Percentiles rank a stretch among this genome's conserved stretches.
Evolutionary conservation across 2,329 filamentous ascomycete genomes (phyloP).

Genomic region (Orbilia ellipsospora): DNA sequence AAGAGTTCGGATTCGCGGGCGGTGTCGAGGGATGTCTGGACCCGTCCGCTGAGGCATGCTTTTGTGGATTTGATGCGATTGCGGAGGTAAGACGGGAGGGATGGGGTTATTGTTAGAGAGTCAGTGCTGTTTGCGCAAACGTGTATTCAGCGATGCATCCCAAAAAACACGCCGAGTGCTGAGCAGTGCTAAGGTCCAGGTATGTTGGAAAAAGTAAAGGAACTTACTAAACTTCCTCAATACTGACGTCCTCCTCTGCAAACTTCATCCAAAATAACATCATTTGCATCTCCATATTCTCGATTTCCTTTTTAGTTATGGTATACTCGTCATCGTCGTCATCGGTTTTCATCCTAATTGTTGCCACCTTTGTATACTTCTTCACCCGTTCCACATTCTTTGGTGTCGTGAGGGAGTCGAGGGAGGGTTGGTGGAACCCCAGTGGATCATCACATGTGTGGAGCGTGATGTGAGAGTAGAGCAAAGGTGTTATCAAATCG

Average conservation of each 20-base stretch:
- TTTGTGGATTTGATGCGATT: neutral
- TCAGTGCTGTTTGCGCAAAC: neutral
- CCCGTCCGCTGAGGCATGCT: neutral
- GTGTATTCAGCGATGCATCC: too few relatives aligned
- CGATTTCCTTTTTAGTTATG: neutral
- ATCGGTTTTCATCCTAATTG: neutral
- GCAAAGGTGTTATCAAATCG: neutral
- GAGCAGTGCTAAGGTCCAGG: neutral
- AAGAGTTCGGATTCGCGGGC: neutral
- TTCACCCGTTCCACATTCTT: neutral
- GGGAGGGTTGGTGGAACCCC: neutral
- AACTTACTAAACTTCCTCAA: conserved; percentile 1
- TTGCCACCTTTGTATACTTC: neutral
- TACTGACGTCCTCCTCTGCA: neutral
- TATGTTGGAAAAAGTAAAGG: neutral
- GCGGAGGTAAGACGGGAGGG: neutral
- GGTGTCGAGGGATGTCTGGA: neutral
- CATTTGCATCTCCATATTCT: conserved; percentile 5
- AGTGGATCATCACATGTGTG: neutral
- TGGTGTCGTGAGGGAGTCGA: neutral
- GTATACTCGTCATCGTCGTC: conserved; percentile 3
- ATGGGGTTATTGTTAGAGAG: neutral
- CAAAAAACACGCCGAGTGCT: neutral
- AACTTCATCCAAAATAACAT: conserved; percentile 7
- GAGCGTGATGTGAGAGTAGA: conserved; percentile 7